Conservation (phyloP, 768 basidiomycete genomes). For the Leccinellum rugosiceps region DNA sequence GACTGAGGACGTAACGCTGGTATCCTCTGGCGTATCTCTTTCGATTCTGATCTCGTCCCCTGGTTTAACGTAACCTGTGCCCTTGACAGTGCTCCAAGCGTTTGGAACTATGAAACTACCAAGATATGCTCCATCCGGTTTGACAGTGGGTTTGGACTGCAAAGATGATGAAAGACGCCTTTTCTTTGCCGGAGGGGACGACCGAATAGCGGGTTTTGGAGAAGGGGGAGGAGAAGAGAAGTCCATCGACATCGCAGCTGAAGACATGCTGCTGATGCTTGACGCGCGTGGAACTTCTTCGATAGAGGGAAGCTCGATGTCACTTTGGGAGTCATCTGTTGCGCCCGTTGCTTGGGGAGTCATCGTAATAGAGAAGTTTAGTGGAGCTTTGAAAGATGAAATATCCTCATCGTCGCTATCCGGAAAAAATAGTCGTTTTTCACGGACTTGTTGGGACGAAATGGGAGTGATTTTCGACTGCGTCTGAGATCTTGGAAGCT, state of each 20-base stretch:
- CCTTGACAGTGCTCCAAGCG: slow-evolving; percentile 78
- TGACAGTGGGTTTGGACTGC: slow-evolving; percentile 10
- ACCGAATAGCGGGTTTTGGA: slow-evolving; percentile 6
- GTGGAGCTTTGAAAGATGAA: slow-evolving; percentile 9
- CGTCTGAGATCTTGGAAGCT: not conserved
- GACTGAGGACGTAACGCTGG: slow-evolving; percentile 13
- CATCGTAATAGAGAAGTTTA: not conserved
- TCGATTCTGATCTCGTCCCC: slow-evolving; percentile 61
- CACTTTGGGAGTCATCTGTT: slow-evolving; percentile 27
- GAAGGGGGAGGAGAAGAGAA: slow-evolving; percentile 26
- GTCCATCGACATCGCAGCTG: slow-evolving; percentile 22
- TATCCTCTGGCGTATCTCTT: slow-evolving; percentile 47
- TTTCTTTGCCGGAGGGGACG: slow-evolving; percentile 47
- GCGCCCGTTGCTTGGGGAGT: slow-evolving; percentile 36
- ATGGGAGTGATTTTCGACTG: slow-evolving; percentile 1
- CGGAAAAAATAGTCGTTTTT: slow-evolving; percentile 38
- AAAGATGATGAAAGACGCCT: slow-evolving; percentile 42
- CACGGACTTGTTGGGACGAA: slow-evolving; percentile 14
- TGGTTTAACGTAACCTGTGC: slow-evolving; percentile 62
- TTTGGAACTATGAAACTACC: slow-evolving; percentile 68
- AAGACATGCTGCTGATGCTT: slow-evolving; percentile 39
- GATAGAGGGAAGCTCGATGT: slow-evolving; percentile 33
- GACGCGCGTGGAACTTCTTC: slow-evolving; percentile 37
- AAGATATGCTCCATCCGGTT: slow-evolving; percentile 43
- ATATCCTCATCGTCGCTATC: slow-evolving; percentile 46